These are phyloP conservation scores for Clitopilus passeckerianus DNA, from an alignment of 768 basidiomycete genomes.

Conservation along the genomic window DNA sequence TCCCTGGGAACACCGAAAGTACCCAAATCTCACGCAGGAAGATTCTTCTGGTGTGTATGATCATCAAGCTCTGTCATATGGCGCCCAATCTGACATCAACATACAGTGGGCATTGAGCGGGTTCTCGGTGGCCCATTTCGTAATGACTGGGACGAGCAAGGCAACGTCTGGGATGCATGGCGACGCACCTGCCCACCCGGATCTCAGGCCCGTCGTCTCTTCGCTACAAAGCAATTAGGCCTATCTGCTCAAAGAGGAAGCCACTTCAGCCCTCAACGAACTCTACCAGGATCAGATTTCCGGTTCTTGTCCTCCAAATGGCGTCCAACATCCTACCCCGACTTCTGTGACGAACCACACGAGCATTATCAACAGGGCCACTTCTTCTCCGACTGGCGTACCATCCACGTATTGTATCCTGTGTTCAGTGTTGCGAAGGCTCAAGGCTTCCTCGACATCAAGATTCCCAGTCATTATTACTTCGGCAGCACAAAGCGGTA, in stretches of 20 bases:
- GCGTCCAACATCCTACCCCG: slow-evolving; percentile 48
- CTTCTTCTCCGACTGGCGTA: slow-evolving; percentile 97
- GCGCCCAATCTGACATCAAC: slow-evolving; percentile 10
- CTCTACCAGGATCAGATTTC: slow-evolving; percentile 48
- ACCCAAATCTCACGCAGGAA: slow-evolving; percentile 62
- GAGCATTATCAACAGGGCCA: slow-evolving; percentile 88
- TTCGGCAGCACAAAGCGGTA: slow-evolving; percentile 77
- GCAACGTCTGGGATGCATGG: slow-evolving; percentile 92
- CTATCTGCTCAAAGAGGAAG: slow-evolving; percentile 24
- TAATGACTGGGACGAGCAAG: slow-evolving; percentile 81
- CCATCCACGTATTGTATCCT: slow-evolving; percentile 84
- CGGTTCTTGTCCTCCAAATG: slow-evolving; percentile 49
- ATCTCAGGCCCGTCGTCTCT: slow-evolving; percentile 77
- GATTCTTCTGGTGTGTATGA: slow-evolving; percentile 33
- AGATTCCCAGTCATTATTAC: slow-evolving; percentile 97
- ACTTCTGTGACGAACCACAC: slow-evolving; percentile 81
- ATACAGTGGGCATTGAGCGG: slow-evolving; percentile 42
- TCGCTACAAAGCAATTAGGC: slow-evolving; percentile 64
- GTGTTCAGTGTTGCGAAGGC: slow-evolving; percentile 91
- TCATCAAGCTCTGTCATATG: neutral
- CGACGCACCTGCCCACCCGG: slow-evolving; percentile 84
- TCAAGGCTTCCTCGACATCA: slow-evolving; percentile 81
- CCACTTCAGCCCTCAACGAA: slow-evolving; percentile 17
- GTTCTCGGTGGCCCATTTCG: slow-evolving; percentile 63
- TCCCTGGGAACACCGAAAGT: slow-evolving; percentile 82